Base-by-base conservation (phyloP, 2,329 filamentous ascomycete species). In the Neoascochyta sp. region DNA sequence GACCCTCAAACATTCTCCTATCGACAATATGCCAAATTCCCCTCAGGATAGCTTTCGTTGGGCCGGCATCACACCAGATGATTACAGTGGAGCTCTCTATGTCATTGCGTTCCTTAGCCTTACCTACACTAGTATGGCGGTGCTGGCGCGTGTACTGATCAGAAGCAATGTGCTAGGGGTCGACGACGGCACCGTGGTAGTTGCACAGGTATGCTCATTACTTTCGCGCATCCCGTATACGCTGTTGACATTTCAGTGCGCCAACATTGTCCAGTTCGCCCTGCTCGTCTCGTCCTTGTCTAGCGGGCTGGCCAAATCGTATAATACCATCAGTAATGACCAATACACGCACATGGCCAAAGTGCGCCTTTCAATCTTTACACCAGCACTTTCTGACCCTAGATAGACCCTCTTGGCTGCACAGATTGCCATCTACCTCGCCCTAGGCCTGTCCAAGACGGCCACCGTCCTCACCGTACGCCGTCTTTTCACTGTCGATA, bases 401-500 rank as follows among this genome's bases (percentile, higher is more conserved):
- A n/a, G 10, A 14, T 21, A 43, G 40, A 9, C 25, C 9, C 34
- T 38, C 20, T 43, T 35, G 27, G 34, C 11, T 22, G 34, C 41
- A 22, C 43, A 46, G 22, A 34, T 46, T 16, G 13, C 30, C 6
- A 17, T 43, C 16, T 46, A 38, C 24, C 16, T 43, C 7, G 29
- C 43, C 5, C 22, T 50, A 10, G 32, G 30, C 9, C 24, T 48
- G 5, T 41, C 46, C 7, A 51, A 51, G 39, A 36, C 24, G 17
- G 43, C 47, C 8, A 34, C 39, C 14, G 22, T 43, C 7, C 22
- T 45, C 15, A 32, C 50, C 11, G 36, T 48, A 11, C 44, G 34
- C 14, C 38, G 47, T 7, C 29, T 51, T 9, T 51, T 48, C 32
- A 34, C 41, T 4, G 27, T 38, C n/a, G 46, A 51, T 21, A 33